phyloP scores from a whole-genome alignment of 2,329 filamentous ascomycete genomes.

The Talaromyces sp. region DNA sequence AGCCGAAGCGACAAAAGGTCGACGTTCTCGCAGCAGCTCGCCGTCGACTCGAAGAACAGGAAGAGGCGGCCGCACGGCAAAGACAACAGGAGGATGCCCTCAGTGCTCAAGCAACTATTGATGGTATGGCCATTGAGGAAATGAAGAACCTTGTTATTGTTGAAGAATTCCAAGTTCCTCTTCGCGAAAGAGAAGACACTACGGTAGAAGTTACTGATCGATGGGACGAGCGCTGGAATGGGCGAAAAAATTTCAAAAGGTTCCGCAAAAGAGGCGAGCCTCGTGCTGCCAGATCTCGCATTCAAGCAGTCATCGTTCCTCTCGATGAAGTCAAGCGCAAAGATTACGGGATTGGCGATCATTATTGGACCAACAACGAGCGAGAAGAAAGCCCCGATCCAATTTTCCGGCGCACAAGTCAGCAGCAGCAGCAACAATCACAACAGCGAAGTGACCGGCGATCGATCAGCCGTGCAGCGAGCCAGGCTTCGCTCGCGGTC shows the following conservation, averaged over 20 bases:
- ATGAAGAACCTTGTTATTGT: slow-evolving; percentile 70
- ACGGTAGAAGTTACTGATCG: slow-evolving; percentile 49
- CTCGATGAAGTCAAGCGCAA: slow-evolving; percentile 67
- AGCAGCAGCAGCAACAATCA: background rate
- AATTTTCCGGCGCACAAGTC: slow-evolving; percentile 12
- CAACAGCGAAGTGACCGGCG: background rate
- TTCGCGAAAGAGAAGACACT: slow-evolving; percentile 21
- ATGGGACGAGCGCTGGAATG: slow-evolving; percentile 90
- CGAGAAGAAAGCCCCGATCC: slow-evolving; percentile 6
- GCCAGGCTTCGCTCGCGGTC: slow-evolving; percentile 3
- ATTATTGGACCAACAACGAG: slow-evolving; percentile 55
- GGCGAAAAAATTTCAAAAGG: slow-evolving; percentile 90
- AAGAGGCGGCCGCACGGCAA: slow-evolving; percentile 50
- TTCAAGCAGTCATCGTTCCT: slow-evolving; percentile 59
- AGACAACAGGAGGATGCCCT: slow-evolving; percentile 62
- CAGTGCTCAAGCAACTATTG: slow-evolving; percentile 49
- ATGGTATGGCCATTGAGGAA: slow-evolving; percentile 63
- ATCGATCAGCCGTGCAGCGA: slow-evolving; percentile 3
- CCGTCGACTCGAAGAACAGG: slow-evolving; percentile 47
- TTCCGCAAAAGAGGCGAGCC: slow-evolving; percentile 49
- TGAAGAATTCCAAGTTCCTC: slow-evolving; percentile 64
- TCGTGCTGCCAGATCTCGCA: slow-evolving; percentile 31
- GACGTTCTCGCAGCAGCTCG: slow-evolving; percentile 63
- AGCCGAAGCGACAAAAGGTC: slow-evolving; percentile 52
- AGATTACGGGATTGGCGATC: slow-evolving; percentile 66